A percentile compares a stretch with the other conserved stretches of the same genome.
These are phyloP conservation scores for Hibiscus trionum DNA, from an alignment of 345 rosid species.

Conservation along the genomic window DNA sequence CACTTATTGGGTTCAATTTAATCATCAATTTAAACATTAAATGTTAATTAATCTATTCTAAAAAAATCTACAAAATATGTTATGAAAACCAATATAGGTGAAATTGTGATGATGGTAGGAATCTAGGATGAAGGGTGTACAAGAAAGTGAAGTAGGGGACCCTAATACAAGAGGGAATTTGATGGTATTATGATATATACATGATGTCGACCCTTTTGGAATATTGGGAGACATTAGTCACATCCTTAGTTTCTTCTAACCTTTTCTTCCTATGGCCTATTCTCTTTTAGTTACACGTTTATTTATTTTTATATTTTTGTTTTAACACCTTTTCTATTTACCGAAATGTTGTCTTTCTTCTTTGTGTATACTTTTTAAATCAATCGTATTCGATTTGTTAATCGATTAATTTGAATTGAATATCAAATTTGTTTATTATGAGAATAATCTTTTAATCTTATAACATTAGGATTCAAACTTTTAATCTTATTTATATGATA, in stretches of 20 bases:
- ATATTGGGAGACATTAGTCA: constrained; percentile 45
- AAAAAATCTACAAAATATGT: too few relatives aligned
- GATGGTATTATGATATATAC: not conserved
- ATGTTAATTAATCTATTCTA: too few relatives aligned
- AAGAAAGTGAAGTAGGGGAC: not conserved
- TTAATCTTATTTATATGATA: too few relatives aligned
- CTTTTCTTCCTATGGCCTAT: constrained; percentile 2
- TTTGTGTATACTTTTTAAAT: not conserved
- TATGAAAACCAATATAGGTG: too few relatives aligned
- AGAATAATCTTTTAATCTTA: too few relatives aligned
- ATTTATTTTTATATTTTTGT: too few relatives aligned
- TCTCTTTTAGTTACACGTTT: constrained; percentile 18
- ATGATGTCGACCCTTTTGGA: constrained; percentile 32
- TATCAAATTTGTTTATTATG: too few relatives aligned
- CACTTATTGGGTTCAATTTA: too few relatives aligned
- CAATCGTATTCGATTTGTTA: too few relatives aligned
- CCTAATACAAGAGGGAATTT: not conserved
- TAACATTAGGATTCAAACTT: too few relatives aligned
- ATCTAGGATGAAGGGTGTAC: not conserved
- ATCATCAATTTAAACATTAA: too few relatives aligned
- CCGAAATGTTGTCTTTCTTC: not conserved
- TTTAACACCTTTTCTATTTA: not conserved
- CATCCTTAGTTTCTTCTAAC: constrained; percentile 34
- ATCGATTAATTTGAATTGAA: too few relatives aligned
- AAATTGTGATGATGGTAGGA: not conserved